Percentiles rank a stretch among this genome's conserved stretches.
Evolutionary conservation across 805 yeast genomes (phyloP).

Genomic region (Kurtzmaniella fragi): DNA sequence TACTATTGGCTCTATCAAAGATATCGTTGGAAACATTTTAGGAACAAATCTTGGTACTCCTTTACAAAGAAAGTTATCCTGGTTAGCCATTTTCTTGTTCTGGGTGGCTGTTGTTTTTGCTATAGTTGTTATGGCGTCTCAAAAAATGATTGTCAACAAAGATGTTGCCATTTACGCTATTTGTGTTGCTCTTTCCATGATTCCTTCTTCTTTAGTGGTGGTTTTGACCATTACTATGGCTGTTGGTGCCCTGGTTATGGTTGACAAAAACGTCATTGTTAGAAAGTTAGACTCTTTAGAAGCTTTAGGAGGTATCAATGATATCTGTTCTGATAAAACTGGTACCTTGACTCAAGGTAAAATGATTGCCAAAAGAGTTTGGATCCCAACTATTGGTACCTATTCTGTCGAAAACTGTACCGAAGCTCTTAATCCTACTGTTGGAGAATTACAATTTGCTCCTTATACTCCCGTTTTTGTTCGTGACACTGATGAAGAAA

Average conservation of each 20-base stretch:
- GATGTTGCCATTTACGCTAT: slow-evolving; percentile 37
- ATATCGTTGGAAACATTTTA: slow-evolving; percentile 40
- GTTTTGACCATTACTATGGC: slow-evolving; percentile 39
- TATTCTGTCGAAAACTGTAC: slow-evolving; percentile 26
- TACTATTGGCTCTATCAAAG: slow-evolving; percentile 32
- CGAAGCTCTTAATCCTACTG: slow-evolving; percentile 32
- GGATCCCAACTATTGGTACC: slow-evolving; percentile 32
- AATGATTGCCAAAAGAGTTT: slow-evolving; percentile 32
- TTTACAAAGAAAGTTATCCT: slow-evolving; percentile 40
- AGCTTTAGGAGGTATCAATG: slow-evolving; percentile 35
- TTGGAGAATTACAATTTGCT: slow-evolving; percentile 35
- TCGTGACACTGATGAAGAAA: slow-evolving; percentile 28
- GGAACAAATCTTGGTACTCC: slow-evolving; percentile 45
- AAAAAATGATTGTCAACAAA: slow-evolving; percentile 24
- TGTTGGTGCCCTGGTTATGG: slow-evolving; percentile 37
- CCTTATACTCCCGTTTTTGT: slow-evolving; percentile 23
- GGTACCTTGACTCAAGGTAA: slow-evolving; percentile 36
- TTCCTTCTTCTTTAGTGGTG: slow-evolving; percentile 34
- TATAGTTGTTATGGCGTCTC: slow-evolving; percentile 34
- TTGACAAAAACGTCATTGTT: slow-evolving; percentile 29
- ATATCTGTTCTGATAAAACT: slow-evolving; percentile 37
- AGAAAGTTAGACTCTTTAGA: slow-evolving; percentile 33
- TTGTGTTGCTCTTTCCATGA: slow-evolving; percentile 38
- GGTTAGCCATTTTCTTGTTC: slow-evolving; percentile 48
- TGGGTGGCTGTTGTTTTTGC: slow-evolving; percentile 40